Percentiles rank a stretch among this genome's conserved stretches.
Conservation (phyloP, 2,329 filamentous ascomycete genomes). For the Xylaria sp. region DNA sequence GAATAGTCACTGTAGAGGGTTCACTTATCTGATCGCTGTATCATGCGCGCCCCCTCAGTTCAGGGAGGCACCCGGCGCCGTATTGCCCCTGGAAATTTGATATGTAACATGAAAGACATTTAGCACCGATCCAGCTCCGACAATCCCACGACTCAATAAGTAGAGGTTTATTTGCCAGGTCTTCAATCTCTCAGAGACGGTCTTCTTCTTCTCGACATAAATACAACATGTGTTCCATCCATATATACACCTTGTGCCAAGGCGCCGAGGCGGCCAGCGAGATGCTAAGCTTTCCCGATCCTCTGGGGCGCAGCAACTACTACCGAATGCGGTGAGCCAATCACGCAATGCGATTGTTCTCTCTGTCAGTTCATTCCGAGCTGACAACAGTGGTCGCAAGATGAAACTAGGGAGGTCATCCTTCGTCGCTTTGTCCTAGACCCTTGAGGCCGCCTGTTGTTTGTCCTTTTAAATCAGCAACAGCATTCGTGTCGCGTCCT, state of each 20-base stretch:
- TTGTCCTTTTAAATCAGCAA: neutral
- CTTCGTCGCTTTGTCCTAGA: neutral
- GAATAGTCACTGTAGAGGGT: no score
- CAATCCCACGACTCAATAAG: no score
- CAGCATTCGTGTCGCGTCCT: neutral
- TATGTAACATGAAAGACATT: no score
- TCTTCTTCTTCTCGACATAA: neutral
- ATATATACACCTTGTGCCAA: slow-evolving; percentile 1
- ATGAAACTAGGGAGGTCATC: slow-evolving; percentile 1
- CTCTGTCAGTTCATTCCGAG: neutral
- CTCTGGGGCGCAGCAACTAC: slow-evolving; percentile 18
- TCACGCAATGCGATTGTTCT: slow-evolving; percentile 4
- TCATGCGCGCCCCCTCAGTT: no score
- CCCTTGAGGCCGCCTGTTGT: slow-evolving; percentile 17
- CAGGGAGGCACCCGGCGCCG: no score
- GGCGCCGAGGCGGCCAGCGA: slow-evolving; percentile 5
- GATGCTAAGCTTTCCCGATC: slow-evolving; percentile 19
- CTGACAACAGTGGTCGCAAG: neutral
- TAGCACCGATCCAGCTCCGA: no score
- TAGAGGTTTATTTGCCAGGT: no score
- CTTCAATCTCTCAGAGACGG: no score
- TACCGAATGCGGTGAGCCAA: slow-evolving; percentile 4
- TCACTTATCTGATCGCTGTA: no score
- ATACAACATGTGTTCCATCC: neutral
- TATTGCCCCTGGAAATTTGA: no score